phyloP scores from a whole-genome alignment of 306 rosid genomes.

The Oxytropis ochrocephala region DNA sequence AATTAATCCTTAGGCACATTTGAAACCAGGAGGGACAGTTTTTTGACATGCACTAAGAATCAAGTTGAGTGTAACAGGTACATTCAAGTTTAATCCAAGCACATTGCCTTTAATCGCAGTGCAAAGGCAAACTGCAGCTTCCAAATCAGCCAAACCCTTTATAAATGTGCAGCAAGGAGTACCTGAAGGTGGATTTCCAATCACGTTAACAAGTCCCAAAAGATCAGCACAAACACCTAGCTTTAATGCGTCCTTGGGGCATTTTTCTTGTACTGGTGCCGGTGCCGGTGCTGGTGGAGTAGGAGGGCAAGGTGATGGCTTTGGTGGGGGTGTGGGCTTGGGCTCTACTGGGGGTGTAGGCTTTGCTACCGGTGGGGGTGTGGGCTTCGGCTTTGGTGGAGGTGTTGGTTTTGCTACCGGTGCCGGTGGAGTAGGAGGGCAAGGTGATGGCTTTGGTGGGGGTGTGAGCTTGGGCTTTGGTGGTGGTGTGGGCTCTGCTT shows the following conservation, averaged over 20 bases:
- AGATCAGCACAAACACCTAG: conserved; percentile 54
- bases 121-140: conserved; percentile 76
- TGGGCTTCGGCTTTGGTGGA: too few species aligned
- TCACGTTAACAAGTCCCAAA: conserved; percentile 39
- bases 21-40: conserved; percentile 57
- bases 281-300: background rate
- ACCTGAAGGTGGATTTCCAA: conserved; percentile 47
- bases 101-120: conserved; percentile 72
- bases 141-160: conserved; percentile 52
- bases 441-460: too few species aligned
- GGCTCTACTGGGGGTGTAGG: too few species aligned
- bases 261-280: background rate
- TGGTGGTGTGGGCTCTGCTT: too few species aligned
- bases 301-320: background rate
- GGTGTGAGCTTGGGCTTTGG: too few species aligned
- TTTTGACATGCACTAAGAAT: conserved; percentile 78
- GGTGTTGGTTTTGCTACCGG: too few species aligned
- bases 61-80: conserved; percentile 49
- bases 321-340: background rate
- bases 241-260: conserved; percentile 68
- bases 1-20: conserved; percentile 30
- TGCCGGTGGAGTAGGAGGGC: background rate
- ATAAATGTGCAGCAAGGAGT: conserved; percentile 61
- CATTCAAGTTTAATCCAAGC: conserved; percentile 57
- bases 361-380: too few species aligned